Conservation (phyloP, 805 yeast genomes). For the Schwanniomyces yamadae region DNA sequence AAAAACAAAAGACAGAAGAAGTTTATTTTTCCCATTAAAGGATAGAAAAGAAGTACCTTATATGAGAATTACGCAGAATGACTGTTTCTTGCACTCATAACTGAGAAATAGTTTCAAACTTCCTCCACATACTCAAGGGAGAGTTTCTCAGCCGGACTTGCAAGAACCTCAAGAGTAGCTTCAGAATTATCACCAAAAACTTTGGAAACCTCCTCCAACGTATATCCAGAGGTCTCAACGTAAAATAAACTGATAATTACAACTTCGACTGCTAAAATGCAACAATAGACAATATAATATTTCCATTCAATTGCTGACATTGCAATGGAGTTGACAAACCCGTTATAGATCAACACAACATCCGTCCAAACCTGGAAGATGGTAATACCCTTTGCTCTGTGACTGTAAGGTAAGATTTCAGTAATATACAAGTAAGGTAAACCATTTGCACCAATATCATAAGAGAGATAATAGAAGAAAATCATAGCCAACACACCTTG, state of each 20-base stretch:
- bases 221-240: constrained; percentile 43
- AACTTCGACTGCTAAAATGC: constrained; percentile 28
- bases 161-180: background rate
- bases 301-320: constrained; percentile 43
- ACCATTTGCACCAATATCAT: constrained; percentile 39
- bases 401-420: constrained; percentile 38
- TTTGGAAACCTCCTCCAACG: constrained; percentile 43
- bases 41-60: too few relatives aligned
- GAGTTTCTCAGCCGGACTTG: constrained; percentile 2
- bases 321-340: constrained; percentile 36
- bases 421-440: constrained; percentile 47
- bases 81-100: too few relatives aligned
- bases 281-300: constrained; percentile 42
- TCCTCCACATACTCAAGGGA: background rate
- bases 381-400: constrained; percentile 43
- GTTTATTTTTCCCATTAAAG: too few relatives aligned
- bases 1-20: too few relatives aligned
- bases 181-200: constrained; percentile 35
- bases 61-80: too few relatives aligned
- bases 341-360: constrained; percentile 22
- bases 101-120: too few relatives aligned
- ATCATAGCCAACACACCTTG: constrained; percentile 24
- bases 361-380: constrained; percentile 23
- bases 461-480: constrained; percentile 21
- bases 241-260: constrained; percentile 29